Evolutionary conservation across 768 basidiomycete species (phyloP), one percentile per base, ranked within the genome.

Genomic region (Lyophyllum atratum): DNA sequence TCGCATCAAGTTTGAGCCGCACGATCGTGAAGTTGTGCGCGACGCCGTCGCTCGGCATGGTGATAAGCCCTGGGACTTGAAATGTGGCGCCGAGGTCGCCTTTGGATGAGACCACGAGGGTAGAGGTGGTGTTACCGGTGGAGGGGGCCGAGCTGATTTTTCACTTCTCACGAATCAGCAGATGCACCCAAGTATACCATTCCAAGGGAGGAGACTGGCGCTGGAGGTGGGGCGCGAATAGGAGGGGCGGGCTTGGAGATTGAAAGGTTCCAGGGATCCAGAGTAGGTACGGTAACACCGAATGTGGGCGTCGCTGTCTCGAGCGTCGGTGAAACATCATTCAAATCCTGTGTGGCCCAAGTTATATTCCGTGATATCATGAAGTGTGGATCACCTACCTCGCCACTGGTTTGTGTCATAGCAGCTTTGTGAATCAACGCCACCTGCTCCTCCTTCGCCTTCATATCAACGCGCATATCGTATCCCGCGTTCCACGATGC

Each of bases 261-360:
- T 9, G 71, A 71, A 4, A 80, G 61, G 11, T 64, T 73, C 75
- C 77, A 80, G 0, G 75, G 70, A 1, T 64, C 44, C 1, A 81
- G 73, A 4, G 55, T 58, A 2, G 79, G 78, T 3, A 78, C 64
- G 1, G 56, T 64, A 19, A 76, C 50, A 5, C 77, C 77, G 49
- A 76, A 78, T 0, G 78, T 75, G 0, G 78, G 77, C 1, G 72
- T 67, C 1, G 75, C 72, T 0, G 79, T 82, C 61, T 80, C 78
- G 9, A 81, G 73, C 1, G 71, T 74, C 2, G 80, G 62, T 1
- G 74, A 68, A 2, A 78, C 73, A 54, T 80, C 72, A 0, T 64
- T 64, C 79, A 78, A 82, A 43, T 73, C 69, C 75, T 80, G 51
- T 10, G 9, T 12, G 4, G 14, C 17, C 34, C 37, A 21, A 19